Percentiles rank a stretch among this genome's conserved stretches.
Conservation (phyloP, 2,329 filamentous ascomycete species). For the Fusarium caatingaense region DNA sequence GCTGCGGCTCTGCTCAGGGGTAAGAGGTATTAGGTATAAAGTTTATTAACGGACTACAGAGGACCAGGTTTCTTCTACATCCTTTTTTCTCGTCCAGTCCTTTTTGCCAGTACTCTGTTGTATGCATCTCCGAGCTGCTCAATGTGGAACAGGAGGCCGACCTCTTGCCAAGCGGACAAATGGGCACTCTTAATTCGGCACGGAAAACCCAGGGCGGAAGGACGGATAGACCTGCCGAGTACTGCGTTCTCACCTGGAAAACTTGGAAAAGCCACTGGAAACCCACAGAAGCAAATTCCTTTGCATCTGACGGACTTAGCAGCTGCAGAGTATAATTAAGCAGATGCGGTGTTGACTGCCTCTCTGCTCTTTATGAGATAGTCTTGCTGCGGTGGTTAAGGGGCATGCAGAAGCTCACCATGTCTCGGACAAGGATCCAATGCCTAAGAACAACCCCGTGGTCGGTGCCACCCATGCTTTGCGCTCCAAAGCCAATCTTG, state of each 20-base stretch:
- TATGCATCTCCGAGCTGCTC: constrained; percentile 15
- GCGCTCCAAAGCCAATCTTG: constrained; percentile 20
- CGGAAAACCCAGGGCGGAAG: constrained; percentile 1
- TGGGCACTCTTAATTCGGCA: not conserved
- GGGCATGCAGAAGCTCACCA: constrained; percentile 46
- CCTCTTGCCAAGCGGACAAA: constrained; percentile 9
- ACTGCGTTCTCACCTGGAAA: not conserved
- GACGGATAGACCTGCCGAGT: constrained; percentile 14
- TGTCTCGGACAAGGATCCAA: constrained; percentile 42
- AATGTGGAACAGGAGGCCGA: constrained; percentile 10
- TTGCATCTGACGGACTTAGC: constrained; percentile 5
- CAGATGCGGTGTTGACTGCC: constrained; percentile 32
- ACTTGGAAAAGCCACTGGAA: not conserved
- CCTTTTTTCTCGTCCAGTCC: not conserved
- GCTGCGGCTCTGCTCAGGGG: constrained; percentile 42
- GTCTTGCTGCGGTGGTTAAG: constrained; percentile 45
- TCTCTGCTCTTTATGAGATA: constrained; percentile 28
- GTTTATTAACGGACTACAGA: constrained; percentile 6
- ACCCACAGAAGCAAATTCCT: constrained; percentile 18
- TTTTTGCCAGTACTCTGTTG: not conserved
- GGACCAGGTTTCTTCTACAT: not conserved
- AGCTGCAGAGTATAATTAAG: constrained; percentile 44
- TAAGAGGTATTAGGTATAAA: constrained; percentile 5
- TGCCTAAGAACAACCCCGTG: constrained; percentile 40
- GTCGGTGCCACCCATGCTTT: constrained; percentile 46